Base-by-base conservation (phyloP, 768 basidiomycete genomes). In the Antrodiella citrinella region DNA sequence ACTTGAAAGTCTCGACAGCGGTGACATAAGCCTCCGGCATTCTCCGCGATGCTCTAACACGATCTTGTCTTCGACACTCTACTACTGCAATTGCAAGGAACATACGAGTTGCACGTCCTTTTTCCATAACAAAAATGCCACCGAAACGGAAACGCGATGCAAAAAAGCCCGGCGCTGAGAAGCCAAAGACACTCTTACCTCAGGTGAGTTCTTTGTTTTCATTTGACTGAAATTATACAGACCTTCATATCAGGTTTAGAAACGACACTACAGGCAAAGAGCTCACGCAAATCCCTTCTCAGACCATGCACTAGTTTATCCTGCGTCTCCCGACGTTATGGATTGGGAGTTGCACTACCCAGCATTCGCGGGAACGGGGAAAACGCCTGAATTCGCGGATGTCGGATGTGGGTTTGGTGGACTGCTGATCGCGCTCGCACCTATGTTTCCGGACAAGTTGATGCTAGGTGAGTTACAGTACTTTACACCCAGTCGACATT, bases 321-420 rank as follows among this genome's bases (percentile, higher is more conserved):
- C 95, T 2, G 50, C 77, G 12, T 82, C 82, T 4, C 94, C 94
- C 3, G 64, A 73, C 26, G 67, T 69, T 45, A 81, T 95, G 65
- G 83, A 94, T 67, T 96, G 94, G 94, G 65, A 72, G 10, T 65
- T 67, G 19, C 91, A 93, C 66, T 98, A 83, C 68, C 94, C 95
- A 0, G 74, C 80, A 23, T 86, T 81, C 63, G 65, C 70, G 24
- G 66, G 62, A 20, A 64, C 74, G 26, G 73, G 73, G 39, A 86
- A 86, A 61, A 68, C 70, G 9, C 94, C 96, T 42, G 91, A 94
- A 67, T 96, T 93, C 61, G 96, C 91, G 3, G 96, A 99, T 66
- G 82, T 99, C 26, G 96, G 96, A 0, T 99, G 96, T 65, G 96
- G 96, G 40, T 99, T 98, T 60, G 96, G 96, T 12, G 96, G 96